Evolutionary conservation across 2,329 filamentous ascomycete species (phyloP).

Genomic region (Ophiostoma himal-ulmi): DNA sequence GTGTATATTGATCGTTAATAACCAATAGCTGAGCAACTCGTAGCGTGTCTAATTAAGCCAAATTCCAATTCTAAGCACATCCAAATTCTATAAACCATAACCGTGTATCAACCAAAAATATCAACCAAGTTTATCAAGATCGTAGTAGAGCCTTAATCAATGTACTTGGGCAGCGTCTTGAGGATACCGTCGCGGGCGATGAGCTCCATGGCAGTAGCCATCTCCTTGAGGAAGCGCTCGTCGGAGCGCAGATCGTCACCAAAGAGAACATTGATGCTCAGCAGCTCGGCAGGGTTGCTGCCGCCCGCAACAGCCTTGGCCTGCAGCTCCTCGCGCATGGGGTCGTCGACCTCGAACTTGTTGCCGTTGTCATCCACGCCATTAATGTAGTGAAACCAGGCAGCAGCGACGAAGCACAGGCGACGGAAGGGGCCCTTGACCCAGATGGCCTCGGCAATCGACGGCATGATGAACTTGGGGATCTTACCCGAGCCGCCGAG

Average conservation of each 20-base stretch:
- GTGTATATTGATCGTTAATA: background rate
- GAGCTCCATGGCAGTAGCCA: conserved; percentile 43
- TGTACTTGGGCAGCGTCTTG: conserved; percentile 46
- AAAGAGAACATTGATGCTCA: conserved; percentile 44
- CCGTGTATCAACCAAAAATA: background rate
- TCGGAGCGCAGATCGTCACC: conserved; percentile 47
- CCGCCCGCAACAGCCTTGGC: conserved; percentile 41
- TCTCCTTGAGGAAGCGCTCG: conserved; percentile 43
- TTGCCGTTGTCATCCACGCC: conserved; percentile 46
- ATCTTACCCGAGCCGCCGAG: conserved; percentile 51
- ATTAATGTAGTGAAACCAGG: conserved; percentile 48
- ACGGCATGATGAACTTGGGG: conserved; percentile 47
- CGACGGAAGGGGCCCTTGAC: conserved; percentile 41
- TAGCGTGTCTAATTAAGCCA: background rate
- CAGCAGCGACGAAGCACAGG: conserved; percentile 43
- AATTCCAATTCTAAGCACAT: background rate
- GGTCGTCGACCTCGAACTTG: conserved; percentile 40
- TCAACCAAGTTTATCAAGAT: background rate
- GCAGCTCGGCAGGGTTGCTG: conserved; percentile 38
- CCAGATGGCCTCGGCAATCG: conserved; percentile 44
- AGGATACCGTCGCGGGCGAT: conserved; percentile 44
- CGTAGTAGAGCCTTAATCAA: background rate
- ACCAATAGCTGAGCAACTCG: background rate
- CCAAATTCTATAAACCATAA: background rate
- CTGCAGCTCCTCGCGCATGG: conserved; percentile 44